Evolutionary conservation across 148 eudicot genomes (phyloP).

Genomic region (Vaccinium myrtillus): DNA sequence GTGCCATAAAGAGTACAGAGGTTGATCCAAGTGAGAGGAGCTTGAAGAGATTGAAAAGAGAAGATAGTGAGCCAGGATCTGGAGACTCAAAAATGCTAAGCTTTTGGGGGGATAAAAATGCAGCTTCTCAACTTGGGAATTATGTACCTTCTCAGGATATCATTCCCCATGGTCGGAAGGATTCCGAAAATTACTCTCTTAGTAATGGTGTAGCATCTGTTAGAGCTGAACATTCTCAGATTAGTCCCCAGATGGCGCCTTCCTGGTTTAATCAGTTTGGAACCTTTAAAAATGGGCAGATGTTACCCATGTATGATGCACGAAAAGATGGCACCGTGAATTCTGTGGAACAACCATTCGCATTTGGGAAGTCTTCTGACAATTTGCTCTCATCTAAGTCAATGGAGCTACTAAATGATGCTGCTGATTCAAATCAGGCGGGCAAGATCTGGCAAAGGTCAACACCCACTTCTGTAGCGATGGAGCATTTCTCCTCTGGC

Average conservation of each 20-base stretch:
- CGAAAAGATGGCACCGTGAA: slow-evolving; percentile 32
- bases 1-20: slow-evolving; percentile 39
- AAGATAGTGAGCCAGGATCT: slow-evolving; percentile 35
- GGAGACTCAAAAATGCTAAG: slow-evolving; percentile 37
- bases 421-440: slow-evolving; percentile 37
- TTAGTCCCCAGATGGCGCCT: slow-evolving; percentile 92
- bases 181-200: slow-evolving; percentile 34
- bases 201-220: slow-evolving; percentile 27
- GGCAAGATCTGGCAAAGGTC: slow-evolving; percentile 32
- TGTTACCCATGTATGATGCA: slow-evolving; percentile 47
- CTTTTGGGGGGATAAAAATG: slow-evolving; percentile 38
- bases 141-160: slow-evolving; percentile 41
- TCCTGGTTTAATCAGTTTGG: slow-evolving; percentile 78
- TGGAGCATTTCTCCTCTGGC: slow-evolving; percentile 36
- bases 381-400: slow-evolving; percentile 27
- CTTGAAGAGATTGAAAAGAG: slow-evolving; percentile 59
- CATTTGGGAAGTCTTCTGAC: slow-evolving; percentile 40
- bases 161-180: slow-evolving; percentile 33
- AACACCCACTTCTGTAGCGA: slow-evolving; percentile 25
- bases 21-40: slow-evolving; percentile 49
- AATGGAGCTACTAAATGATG: slow-evolving; percentile 36
- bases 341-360: slow-evolving; percentile 42
- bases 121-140: slow-evolving; percentile 39
- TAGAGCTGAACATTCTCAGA: slow-evolving; percentile 43
- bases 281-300: slow-evolving; percentile 64